Percentiles rank a stretch among this genome's conserved stretches.
These are phyloP conservation scores for Carex scoparia DNA, from an alignment of 176 grass and related monocot genomes.

Conservation along the genomic window DNA sequence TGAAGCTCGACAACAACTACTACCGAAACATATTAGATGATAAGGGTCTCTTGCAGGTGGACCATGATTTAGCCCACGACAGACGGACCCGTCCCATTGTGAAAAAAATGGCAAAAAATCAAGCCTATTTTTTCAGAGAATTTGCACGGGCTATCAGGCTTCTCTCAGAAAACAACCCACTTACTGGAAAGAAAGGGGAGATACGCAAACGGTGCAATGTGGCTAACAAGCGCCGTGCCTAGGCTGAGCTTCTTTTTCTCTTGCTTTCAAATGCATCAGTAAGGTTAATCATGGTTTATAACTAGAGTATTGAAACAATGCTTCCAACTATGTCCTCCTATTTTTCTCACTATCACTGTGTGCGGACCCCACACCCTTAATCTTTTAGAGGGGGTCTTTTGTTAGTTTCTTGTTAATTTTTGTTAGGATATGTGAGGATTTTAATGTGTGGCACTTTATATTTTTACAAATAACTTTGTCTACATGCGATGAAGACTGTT, in stretches of 20 bases:
- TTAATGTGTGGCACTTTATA: too few relatives aligned
- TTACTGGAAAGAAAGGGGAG: conserved; percentile 36
- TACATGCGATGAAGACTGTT: too few relatives aligned
- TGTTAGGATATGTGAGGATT: too few relatives aligned
- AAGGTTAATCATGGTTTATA: not conserved
- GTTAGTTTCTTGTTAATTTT: too few relatives aligned
- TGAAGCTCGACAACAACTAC: conserved; percentile 33
- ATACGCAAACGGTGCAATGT: conserved; percentile 31
- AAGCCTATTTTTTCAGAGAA: conserved; percentile 30
- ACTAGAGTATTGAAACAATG: too few relatives aligned
- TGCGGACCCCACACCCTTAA: too few relatives aligned
- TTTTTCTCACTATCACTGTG: too few relatives aligned
- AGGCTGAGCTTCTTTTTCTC: not conserved
- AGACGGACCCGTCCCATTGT: conserved; percentile 19
- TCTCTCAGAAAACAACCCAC: conserved; percentile 31
- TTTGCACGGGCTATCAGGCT: conserved; percentile 19
- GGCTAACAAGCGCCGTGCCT: conserved; percentile 18
- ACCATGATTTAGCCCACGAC: conserved; percentile 30
- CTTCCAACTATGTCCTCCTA: too few relatives aligned
- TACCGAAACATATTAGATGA: conserved; percentile 30
- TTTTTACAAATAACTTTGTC: not conserved
- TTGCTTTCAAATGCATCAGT: not conserved
- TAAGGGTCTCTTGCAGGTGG: conserved; percentile 35
- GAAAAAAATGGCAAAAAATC: conserved; percentile 30
- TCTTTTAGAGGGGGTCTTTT: too few relatives aligned